Base-by-base conservation (phyloP, 495 filamentous ascomycete species). In the Durotheca rogersii region DNA sequence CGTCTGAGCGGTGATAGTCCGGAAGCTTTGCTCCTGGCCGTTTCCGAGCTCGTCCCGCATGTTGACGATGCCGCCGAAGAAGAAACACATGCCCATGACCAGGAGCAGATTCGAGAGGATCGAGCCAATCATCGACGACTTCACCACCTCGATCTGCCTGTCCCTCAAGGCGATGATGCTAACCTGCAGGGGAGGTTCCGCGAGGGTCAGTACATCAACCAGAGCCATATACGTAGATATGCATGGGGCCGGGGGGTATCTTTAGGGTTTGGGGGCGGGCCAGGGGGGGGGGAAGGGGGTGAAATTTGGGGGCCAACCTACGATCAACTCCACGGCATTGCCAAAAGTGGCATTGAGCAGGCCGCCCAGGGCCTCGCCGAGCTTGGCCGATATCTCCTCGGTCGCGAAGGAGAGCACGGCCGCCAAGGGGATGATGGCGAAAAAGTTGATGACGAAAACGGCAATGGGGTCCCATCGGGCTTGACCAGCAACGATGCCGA, bases 291-390 rank as follows among this genome's bases (percentile, higher is more conserved):
- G n/a, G n/a, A n/a, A n/a, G n/a, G n/a, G n/a, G n/a, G n/a, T n/a
- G n/a, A n/a, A n/a, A n/a, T n/a, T 55, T 54, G 49, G 61, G 21
- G 43, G 34, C 43, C 17, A 5, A 64, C 87, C 62, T 75, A 95
- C 93, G 74, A 98, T 98, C 60, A 97, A 70, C 62, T 98, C 93
- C n/a, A 96, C 92, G 0, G 93, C 93, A 76, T 98, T 98, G 31
- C 93, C 93, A 72, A 95, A 96, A 5, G 89, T 94, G 18, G 93
- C 93, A 75, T 98, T 98, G 64, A 96, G 79, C 57, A 98, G 70
- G 0, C 93, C 93, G 31, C 93, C 93, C 25, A 97, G 65, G 0
- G 93, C 92, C 68, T 96, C 86, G 12, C 93, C 93, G 48, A 96
- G 77, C 39, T 86, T 85, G 7, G 79, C 77, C 4, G 89, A 83